A percentile compares a stretch with the other conserved stretches of the same genome.
Evolutionary conservation across 192 early-diverging fungal species (phyloP).

Genomic region (Umbelopsis ramanniana): DNA sequence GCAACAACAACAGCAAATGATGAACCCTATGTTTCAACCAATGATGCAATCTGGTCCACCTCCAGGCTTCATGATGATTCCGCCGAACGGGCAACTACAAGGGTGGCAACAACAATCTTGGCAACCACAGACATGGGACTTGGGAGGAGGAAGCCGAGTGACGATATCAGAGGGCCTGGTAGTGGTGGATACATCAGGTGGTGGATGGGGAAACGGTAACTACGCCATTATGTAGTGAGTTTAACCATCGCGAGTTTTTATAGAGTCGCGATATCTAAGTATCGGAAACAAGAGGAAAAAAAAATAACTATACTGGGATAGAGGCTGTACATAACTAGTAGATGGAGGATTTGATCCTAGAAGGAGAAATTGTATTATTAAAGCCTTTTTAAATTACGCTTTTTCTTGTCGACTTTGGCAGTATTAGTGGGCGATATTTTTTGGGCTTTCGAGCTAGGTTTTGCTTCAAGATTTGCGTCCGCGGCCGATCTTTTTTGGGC

Average conservation of each 20-base stretch:
- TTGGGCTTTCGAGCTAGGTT: not conserved
- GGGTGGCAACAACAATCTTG: not conserved
- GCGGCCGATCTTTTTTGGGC: constrained; percentile 7
- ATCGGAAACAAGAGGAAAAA: not conserved
- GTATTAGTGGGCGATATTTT: constrained; percentile 21
- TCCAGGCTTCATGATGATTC: constrained; percentile 13
- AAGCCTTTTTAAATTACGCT: constrained; percentile 52
- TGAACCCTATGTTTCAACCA: constrained; percentile 2
- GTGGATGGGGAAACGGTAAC: not conserved
- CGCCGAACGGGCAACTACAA: not conserved
- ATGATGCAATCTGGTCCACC: constrained; percentile 9
- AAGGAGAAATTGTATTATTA: constrained; percentile 21
- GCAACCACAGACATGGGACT: constrained; percentile 14
- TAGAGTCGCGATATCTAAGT: not conserved
- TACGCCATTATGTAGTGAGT: constrained; percentile 3
- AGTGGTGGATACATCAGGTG: constrained; percentile 1
- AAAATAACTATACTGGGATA: not conserved
- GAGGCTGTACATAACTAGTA: constrained; percentile 17
- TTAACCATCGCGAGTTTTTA: not conserved
- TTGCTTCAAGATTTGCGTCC: constrained; percentile 7
- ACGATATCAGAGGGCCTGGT: not conserved
- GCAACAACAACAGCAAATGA: constrained; percentile 12
- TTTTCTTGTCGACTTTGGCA: constrained; percentile 37
- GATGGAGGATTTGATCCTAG: constrained; percentile 12
- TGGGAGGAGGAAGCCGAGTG: constrained; percentile 14